Conservation (phyloP, 2,329 filamentous ascomycete species). For the Neospermospora avenae region DNA sequence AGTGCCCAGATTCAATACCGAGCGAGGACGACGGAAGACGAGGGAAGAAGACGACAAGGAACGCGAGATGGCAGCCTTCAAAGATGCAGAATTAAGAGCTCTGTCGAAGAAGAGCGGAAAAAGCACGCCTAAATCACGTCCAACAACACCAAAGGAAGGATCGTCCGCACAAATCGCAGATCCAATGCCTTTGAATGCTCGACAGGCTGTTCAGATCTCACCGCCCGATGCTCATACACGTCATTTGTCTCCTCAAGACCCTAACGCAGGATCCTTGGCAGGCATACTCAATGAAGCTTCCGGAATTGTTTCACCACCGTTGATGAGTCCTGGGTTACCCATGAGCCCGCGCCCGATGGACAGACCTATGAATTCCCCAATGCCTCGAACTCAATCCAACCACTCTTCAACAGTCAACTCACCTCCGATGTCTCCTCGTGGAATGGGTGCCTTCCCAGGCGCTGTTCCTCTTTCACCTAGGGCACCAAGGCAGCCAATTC, state of each 20-base stretch:
- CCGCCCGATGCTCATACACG: constrained; percentile 33
- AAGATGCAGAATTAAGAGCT: constrained; percentile 68
- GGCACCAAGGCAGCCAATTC: constrained; percentile 69
- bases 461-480: constrained; percentile 65
- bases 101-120: constrained; percentile 69
- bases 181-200: constrained; percentile 41
- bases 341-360: constrained; percentile 55
- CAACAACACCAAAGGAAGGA: constrained; percentile 41
- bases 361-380: constrained; percentile 54
- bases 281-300: constrained; percentile 44
- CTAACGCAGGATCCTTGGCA: constrained; percentile 48
- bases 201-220: constrained; percentile 33
- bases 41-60: constrained; percentile 83
- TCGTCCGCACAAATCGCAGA: constrained; percentile 27
- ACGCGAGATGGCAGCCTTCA: constrained; percentile 64
- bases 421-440: constrained; percentile 66
- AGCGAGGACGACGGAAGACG: constrained; percentile 76
- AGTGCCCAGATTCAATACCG: constrained; percentile 45
- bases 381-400: constrained; percentile 48
- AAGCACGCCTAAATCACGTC: constrained; percentile 44
- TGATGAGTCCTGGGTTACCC: constrained; percentile 60
- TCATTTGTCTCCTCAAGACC: constrained; percentile 36
- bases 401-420: constrained; percentile 49
- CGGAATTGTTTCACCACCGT: constrained; percentile 38
- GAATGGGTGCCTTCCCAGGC: constrained; percentile 42